Conservation (phyloP, 179 eudicot genomes). For the Heliamphora pulchella region DNA sequence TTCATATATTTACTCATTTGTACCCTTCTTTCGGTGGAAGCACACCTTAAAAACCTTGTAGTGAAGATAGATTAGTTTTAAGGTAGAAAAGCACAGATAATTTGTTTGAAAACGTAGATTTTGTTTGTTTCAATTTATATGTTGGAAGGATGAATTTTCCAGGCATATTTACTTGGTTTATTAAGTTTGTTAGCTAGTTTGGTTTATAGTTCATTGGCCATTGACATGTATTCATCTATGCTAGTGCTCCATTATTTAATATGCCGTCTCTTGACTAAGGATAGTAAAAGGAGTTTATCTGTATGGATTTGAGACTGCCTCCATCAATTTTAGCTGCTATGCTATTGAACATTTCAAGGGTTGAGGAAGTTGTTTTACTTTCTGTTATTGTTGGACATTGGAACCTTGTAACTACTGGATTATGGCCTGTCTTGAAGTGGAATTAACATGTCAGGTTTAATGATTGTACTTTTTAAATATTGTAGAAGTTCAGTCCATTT, state of each 20-base stretch:
- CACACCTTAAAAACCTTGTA: not conserved
- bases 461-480: no score
- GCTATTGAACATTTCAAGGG: not conserved
- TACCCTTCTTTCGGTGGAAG: not conserved
- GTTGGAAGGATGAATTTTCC: not conserved
- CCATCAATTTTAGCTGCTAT: not conserved
- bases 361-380: not conserved
- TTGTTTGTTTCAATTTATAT: not conserved
- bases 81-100: not conserved
- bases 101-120: not conserved
- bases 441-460: no score
- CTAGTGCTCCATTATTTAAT: constrained; percentile 2
- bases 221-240: not conserved
- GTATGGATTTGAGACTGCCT: not conserved
- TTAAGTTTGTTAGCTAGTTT: not conserved
- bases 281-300: not conserved
- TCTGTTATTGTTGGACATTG: not conserved
- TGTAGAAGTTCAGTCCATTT: no score
- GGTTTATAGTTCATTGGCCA: not conserved
- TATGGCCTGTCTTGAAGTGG: no score
- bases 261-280: not conserved
- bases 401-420: not conserved
- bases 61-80: not conserved
- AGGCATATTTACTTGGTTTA: not conserved
- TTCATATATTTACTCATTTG: not conserved